phyloP scores from a whole-genome alignment of 768 basidiomycete genomes.

The Tricholoma hemisulphureum region DNA sequence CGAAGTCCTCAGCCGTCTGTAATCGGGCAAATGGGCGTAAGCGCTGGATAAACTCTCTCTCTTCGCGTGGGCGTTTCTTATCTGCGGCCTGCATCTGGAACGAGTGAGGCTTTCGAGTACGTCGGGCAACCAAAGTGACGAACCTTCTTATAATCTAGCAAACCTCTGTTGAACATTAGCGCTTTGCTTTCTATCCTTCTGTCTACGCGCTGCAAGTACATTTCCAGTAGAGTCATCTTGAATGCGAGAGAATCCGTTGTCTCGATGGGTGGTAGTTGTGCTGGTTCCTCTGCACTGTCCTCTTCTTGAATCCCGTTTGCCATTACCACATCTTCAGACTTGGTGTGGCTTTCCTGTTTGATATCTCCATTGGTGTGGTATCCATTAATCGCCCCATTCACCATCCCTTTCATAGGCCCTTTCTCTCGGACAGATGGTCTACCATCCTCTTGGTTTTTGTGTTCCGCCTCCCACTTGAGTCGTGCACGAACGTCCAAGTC shows the following conservation, averaged over 20 bases:
- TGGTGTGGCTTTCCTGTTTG: slow-evolving; percentile 31
- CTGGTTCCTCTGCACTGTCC: slow-evolving; percentile 60
- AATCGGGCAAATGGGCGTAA: slow-evolving; percentile 88
- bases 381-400: slow-evolving; percentile 47
- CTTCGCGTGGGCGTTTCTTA: slow-evolving; percentile 87
- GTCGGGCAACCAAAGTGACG: slow-evolving; percentile 14
- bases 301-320: slow-evolving; percentile 55
- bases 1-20: slow-evolving; percentile 90
- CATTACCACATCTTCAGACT: slow-evolving; percentile 49
- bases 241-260: slow-evolving; percentile 80
- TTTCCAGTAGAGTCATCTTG: slow-evolving; percentile 86
- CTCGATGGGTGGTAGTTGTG: slow-evolving; percentile 77
- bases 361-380: slow-evolving; percentile 40
- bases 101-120: neutral
- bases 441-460: slow-evolving; percentile 26
- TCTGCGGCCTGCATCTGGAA: slow-evolving; percentile 84
- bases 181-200: slow-evolving; percentile 83
- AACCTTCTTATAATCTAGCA: slow-evolving; percentile 95
- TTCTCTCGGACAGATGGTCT: slow-evolving; percentile 23
- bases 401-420: slow-evolving; percentile 38
- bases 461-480: slow-evolving; percentile 50
- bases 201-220: slow-evolving; percentile 86
- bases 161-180: slow-evolving; percentile 86
- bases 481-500: slow-evolving; percentile 70
- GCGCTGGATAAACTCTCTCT: slow-evolving; percentile 85